phyloP scores from a whole-genome alignment of 139 green algal genomes.

The Chlorella sp. region DNA sequence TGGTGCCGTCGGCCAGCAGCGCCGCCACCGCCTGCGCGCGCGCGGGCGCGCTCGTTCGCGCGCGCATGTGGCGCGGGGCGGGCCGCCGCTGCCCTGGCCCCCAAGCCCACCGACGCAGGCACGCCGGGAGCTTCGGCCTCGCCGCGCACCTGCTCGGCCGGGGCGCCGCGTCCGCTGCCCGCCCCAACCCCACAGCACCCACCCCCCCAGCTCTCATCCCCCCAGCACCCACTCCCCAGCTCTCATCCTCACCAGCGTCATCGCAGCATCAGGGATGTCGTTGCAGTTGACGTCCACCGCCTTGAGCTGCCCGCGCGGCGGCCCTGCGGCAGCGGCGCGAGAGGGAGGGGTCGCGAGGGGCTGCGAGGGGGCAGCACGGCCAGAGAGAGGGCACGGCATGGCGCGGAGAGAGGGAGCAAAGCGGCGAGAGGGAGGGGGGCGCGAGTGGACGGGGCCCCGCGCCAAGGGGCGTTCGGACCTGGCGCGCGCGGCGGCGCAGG shows the following conservation, averaged over 20 bases:
- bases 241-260: too few species aligned
- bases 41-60: too few species aligned
- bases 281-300: slow-evolving; percentile 98
- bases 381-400: neutral
- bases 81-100: too few species aligned
- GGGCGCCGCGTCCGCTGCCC: too few species aligned
- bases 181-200: too few species aligned
- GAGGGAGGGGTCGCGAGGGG: neutral
- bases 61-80: too few species aligned
- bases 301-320: slow-evolving; percentile 64
- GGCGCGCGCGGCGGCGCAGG: neutral
- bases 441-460: neutral
- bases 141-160: too few species aligned
- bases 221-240: too few species aligned
- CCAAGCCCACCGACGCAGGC: too few species aligned
- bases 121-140: too few species aligned
- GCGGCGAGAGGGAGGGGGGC: neutral
- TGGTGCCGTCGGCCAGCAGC: slow-evolving; percentile 90
- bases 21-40: slow-evolving; percentile 94
- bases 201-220: too few species aligned
- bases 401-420: neutral
- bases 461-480: too few species aligned
- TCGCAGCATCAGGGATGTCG: slow-evolving; percentile 98
- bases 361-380: neutral
- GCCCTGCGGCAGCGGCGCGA: slow-evolving; percentile 33